phyloP scores from a whole-genome alignment of 257 asterid species.

The Solanum okadae region DNA sequence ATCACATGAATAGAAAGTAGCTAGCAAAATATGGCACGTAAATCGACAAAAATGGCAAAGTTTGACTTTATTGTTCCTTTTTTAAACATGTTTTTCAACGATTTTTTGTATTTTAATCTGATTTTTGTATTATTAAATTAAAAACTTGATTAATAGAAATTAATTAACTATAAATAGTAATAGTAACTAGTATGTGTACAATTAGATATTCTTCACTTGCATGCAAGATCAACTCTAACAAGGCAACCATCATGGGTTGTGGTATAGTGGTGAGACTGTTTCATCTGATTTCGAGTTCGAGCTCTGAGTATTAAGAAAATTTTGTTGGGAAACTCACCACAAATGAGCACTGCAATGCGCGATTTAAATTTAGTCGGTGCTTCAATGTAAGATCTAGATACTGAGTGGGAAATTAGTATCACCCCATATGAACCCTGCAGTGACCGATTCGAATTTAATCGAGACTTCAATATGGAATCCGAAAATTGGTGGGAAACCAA shows the following conservation, averaged over 20 bases:
- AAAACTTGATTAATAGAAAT: not conserved
- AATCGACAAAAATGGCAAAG: not conserved
- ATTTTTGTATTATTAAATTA: not conserved
- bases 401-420: too few species aligned
- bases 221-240: not conserved
- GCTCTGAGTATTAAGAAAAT: too few species aligned
- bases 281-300: too few species aligned
- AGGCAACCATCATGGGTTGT: not conserved
- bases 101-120: not conserved
- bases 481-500: not conserved
- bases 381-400: rapidly evolving
- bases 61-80: not conserved
- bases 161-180: not conserved
- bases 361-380: too few species aligned
- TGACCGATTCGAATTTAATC: too few species aligned
- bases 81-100: not conserved
- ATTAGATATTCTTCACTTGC: not conserved
- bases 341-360: too few species aligned
- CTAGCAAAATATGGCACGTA: not conserved
- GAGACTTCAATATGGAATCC: not conserved
- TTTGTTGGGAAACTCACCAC: too few species aligned
- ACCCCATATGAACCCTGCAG: not conserved
- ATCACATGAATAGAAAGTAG: not conserved
- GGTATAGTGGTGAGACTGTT: not conserved
- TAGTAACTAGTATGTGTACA: not conserved